Evolutionary conservation across 2,329 filamentous ascomycete species (phyloP).

Genomic region (Phialocephala subalpina): DNA sequence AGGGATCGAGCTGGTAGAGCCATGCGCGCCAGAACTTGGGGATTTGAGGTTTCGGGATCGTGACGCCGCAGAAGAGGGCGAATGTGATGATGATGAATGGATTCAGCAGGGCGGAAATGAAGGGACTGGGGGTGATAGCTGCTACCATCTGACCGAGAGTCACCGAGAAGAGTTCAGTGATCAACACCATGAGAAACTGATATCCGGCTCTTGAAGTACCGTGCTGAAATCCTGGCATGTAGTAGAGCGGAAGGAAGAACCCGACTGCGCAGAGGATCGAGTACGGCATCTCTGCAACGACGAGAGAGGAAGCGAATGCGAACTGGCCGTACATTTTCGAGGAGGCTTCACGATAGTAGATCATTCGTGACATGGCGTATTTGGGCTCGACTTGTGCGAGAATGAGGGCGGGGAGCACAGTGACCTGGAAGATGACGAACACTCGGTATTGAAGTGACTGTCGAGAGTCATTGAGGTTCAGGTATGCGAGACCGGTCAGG

Average conservation of each 20-base stretch:
- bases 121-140: slow-evolving; percentile 78
- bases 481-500: slow-evolving; percentile 80
- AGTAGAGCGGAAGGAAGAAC: slow-evolving; percentile 88
- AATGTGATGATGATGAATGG: slow-evolving; percentile 86
- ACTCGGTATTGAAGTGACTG: slow-evolving; percentile 83
- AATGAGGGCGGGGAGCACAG: slow-evolving; percentile 83
- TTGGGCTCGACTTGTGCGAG: slow-evolving; percentile 86
- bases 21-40: slow-evolving; percentile 80
- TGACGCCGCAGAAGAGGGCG: slow-evolving; percentile 86
- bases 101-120: slow-evolving; percentile 81
- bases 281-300: slow-evolving; percentile 88
- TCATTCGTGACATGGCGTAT: slow-evolving; percentile 79
- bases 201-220: slow-evolving; percentile 76
- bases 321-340: slow-evolving; percentile 87
- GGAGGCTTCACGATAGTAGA: slow-evolving; percentile 86
- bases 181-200: slow-evolving; percentile 84
- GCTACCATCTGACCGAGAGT: slow-evolving; percentile 81
- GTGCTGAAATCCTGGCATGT: slow-evolving; percentile 76
- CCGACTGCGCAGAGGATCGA: slow-evolving; percentile 78
- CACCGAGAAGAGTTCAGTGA: slow-evolving; percentile 86
- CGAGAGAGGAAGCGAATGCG: slow-evolving; percentile 79
- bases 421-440: slow-evolving; percentile 91
- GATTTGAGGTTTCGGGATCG: slow-evolving; percentile 80
- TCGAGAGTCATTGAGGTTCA: slow-evolving; percentile 79
- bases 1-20: slow-evolving; percentile 85